Evolutionary conservation across 78 protist genomes (phyloP).

Genomic region (Creolimax fragrantissima): DNA sequence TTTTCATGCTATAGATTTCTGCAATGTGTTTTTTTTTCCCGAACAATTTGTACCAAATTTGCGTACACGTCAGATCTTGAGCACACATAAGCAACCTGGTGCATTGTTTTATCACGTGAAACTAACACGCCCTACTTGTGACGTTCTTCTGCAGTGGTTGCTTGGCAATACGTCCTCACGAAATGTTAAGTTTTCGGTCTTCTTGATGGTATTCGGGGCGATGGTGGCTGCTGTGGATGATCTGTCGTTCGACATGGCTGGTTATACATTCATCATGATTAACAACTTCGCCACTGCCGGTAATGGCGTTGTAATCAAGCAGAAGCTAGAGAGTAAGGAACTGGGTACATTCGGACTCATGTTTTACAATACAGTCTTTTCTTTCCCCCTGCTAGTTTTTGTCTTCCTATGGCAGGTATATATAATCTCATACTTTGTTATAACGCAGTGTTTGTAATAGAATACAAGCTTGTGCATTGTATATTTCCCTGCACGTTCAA

Average conservation of each 20-base stretch:
- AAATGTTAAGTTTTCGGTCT: background rate
- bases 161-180: background rate
- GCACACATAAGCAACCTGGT: too few relatives aligned
- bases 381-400: constrained; percentile 7
- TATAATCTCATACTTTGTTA: too few relatives aligned
- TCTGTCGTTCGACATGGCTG: background rate
- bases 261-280: constrained; percentile 8
- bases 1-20: too few relatives aligned
- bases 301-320: background rate
- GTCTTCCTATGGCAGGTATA: background rate
- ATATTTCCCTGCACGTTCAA: too few relatives aligned
- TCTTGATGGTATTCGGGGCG: constrained; percentile 31
- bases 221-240: constrained; percentile 35
- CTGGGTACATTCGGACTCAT: constrained; percentile 19
- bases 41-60: too few relatives aligned
- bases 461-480: too few relatives aligned
- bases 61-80: too few relatives aligned
- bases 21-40: too few relatives aligned
- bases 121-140: too few relatives aligned
- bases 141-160: background rate
- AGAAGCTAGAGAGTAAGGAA: constrained; percentile 24
- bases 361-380: constrained; percentile 26
- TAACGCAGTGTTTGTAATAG: too few relatives aligned
- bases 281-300: constrained; percentile 28
- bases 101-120: too few relatives aligned